Percentiles rank a stretch among this genome's conserved stretches.
These are phyloP conservation scores for Pyrenula massariospora DNA, from an alignment of 495 filamentous ascomycete species.

Conservation along the genomic window DNA sequence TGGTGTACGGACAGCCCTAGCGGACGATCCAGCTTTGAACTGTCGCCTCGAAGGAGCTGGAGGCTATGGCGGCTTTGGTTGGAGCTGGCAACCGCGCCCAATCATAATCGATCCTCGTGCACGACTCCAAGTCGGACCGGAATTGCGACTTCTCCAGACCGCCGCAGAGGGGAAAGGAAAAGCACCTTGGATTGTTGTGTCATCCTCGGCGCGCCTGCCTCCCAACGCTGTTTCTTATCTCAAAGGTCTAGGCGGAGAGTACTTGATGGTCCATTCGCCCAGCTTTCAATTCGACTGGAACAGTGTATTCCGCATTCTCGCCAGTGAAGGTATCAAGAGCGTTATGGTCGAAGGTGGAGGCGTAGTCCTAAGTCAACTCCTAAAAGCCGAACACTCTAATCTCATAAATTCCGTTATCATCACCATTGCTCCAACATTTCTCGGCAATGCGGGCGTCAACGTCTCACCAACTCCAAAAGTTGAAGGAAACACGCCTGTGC, in stretches of 20 bases:
- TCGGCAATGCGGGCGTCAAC: conserved; percentile 66
- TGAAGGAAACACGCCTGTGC: conserved; percentile 38
- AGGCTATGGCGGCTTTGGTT: conserved; percentile 35
- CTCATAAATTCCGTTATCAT: conserved; percentile 66
- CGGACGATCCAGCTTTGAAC: conserved; percentile 78
- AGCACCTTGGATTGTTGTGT: conserved; percentile 58
- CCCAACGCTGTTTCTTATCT: conserved; percentile 32
- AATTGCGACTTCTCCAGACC: conserved; percentile 50
- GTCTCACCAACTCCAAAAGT: conserved; percentile 48
- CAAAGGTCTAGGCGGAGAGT: conserved; percentile 37
- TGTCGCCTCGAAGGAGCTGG: conserved; percentile 53
- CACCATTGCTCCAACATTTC: conserved; percentile 74
- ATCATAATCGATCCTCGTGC: conserved; percentile 65
- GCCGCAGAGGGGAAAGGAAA: conserved; percentile 56
- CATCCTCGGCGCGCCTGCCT: conserved; percentile 35
- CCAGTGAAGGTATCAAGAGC: conserved; percentile 51
- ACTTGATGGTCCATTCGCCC: conserved; percentile 23
- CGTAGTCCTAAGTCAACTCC: conserved; percentile 61
- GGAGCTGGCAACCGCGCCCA: conserved; percentile 60
- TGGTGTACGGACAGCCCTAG: conserved; percentile 70
- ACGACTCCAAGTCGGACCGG: conserved; percentile 50
- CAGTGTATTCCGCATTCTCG: conserved; percentile 44
- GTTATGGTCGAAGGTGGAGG: conserved; percentile 87
- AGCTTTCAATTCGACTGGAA: conserved; percentile 46
- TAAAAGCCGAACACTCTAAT: conserved; percentile 45